Base-by-base conservation (phyloP, 208 protist genomes). In the Trypanosoma boissoni region DNA sequence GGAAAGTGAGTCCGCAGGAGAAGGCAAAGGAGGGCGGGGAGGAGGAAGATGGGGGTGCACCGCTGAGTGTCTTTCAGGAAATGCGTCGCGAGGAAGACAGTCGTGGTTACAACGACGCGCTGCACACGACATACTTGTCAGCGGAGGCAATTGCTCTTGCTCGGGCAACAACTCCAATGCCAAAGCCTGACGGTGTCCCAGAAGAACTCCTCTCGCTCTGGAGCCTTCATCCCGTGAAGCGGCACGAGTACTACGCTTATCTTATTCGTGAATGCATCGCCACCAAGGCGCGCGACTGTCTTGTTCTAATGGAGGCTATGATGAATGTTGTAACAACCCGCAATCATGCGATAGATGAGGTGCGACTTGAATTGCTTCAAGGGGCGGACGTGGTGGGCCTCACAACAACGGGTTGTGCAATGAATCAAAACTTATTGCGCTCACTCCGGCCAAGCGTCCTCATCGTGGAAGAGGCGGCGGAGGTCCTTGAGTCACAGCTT, bases 401-500 rank as follows among this genome's bases (percentile, higher is more conserved):
- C 16, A 98, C 96, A 20, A 97, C 94, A 26, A 96, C 92, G 1
- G 92, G 92, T 21, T 96, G 88, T 34, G 91, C 94, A 4, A 94
- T 90, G 68, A 87, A 97, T 66, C 80, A 89, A 48, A 87, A 86
- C 43, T 57, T 97, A n/a, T 54, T 98, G 29, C 76, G 83, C 27
- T 86, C 78, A 0, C 70, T 97, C 7, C 68, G 74, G 1, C 79
- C 92, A 28, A 91, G 78, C 42, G 86, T 98, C 39, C 59, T 98
- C 28, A 70, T 98, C 16, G 86, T 97, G 24, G 94, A 98, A 68
- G 94, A 98, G 68, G 93, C 94, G 7, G 92, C 89, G 2, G 95
- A 98, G 64, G 88, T 98, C 31, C 72, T 97, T 5, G 92, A 98
- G 68, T 86, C 81, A 23, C 95, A 97, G 61, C 57, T 97, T 31